These are phyloP conservation scores for Skeletonema tropicum DNA, from an alignment of 108 stramenopile genomes.

Conservation along the genomic window DNA sequence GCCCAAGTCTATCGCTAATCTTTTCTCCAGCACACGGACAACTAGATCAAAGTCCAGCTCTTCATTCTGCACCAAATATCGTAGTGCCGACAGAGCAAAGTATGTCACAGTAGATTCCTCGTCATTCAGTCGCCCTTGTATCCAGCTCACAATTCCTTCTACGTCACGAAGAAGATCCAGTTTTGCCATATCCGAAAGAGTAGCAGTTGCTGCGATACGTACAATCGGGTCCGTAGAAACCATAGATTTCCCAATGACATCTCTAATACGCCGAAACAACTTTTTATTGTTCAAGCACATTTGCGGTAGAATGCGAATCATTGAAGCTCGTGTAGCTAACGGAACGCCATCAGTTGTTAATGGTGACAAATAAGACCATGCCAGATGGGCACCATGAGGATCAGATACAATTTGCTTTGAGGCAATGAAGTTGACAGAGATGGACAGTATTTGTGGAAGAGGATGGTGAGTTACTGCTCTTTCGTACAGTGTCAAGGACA, in stretches of 20 bases:
- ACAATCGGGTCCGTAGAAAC: slow-evolving; percentile 52
- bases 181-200: slow-evolving; percentile 67
- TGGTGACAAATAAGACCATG: slow-evolving; percentile 61
- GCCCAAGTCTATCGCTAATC: slow-evolving; percentile 41
- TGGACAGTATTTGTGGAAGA: slow-evolving; percentile 4
- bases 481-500: slow-evolving; percentile 13
- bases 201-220: slow-evolving; percentile 69
- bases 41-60: slow-evolving; percentile 80
- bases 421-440: slow-evolving; percentile 23
- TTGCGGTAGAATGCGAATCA: slow-evolving; percentile 63
- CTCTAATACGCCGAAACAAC: slow-evolving; percentile 67
- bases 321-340: slow-evolving; percentile 44
- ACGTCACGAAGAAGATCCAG: slow-evolving; percentile 71
- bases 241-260: slow-evolving; percentile 57
- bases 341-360: slow-evolving; percentile 49
- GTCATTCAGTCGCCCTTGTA: slow-evolving; percentile 63
- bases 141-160: slow-evolving; percentile 66
- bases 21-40: slow-evolving; percentile 69
- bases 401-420: slow-evolving; percentile 51
- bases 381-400: slow-evolving; percentile 69
- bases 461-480: not conserved
- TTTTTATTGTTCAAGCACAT: slow-evolving; percentile 67
- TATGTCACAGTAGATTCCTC: slow-evolving; percentile 56
- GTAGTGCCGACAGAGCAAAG: slow-evolving; percentile 54
- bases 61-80: slow-evolving; percentile 62